These are phyloP conservation scores for Hortiboletus flavorubellus DNA, from an alignment of 768 basidiomycete genomes.

Conservation along the genomic window DNA sequence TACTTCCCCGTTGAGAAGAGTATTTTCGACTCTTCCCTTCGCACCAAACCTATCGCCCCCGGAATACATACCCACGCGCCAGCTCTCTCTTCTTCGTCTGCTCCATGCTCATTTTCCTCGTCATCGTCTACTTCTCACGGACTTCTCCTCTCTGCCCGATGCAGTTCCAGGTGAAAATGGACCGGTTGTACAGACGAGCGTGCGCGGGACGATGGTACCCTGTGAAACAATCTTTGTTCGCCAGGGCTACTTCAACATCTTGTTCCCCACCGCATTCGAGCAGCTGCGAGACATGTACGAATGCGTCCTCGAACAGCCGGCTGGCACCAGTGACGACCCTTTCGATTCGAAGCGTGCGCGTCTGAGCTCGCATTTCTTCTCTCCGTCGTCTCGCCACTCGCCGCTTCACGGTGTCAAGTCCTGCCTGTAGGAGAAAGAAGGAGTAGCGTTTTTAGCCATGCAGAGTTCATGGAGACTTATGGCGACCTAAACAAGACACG, in stretches of 20 bases:
- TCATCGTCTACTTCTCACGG: conserved; percentile 91
- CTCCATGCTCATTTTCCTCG: conserved; percentile 83
- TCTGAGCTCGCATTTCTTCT: conserved; percentile 72
- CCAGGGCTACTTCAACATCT: conserved; percentile 97
- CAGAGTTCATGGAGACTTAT: conserved; percentile 86
- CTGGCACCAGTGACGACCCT: conserved; percentile 20
- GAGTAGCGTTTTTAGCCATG: conserved; percentile 82
- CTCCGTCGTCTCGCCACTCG: conserved; percentile 48
- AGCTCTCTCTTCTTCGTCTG: conserved; percentile 78
- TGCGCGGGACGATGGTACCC: conserved; percentile 80
- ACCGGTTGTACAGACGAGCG: conserved; percentile 95
- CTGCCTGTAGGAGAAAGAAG: conserved; percentile 78
- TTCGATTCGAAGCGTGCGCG: conserved; percentile 34
- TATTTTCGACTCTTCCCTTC: conserved; percentile 77
- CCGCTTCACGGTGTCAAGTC: conserved; percentile 71
- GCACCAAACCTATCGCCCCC: conserved; percentile 83
- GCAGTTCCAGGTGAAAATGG: conserved; percentile 63
- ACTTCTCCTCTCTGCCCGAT: conserved; percentile 88
- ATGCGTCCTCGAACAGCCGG: conserved; percentile 64
- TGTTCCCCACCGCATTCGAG: conserved; percentile 93
- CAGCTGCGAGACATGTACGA: conserved; percentile 89
- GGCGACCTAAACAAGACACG: conserved; percentile 70
- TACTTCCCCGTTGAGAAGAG: conserved; percentile 54
- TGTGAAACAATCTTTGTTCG: conserved; percentile 88
- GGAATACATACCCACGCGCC: conserved; percentile 91